Base-by-base conservation (phyloP, 139 green algal species). In the Klebsormidium nitens region DNA sequence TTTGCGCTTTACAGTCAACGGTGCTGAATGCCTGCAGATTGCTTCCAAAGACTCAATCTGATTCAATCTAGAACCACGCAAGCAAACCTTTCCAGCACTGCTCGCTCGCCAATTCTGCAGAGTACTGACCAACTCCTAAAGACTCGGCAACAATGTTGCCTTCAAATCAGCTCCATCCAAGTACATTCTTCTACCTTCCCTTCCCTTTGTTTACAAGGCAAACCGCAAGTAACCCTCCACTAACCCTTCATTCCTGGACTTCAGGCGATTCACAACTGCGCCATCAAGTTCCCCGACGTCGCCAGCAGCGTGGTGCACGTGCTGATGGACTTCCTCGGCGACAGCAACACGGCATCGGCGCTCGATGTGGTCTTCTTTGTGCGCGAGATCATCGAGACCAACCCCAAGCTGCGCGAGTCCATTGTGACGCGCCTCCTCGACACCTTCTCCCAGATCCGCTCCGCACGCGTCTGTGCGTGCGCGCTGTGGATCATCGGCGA, bases 271-370 rank as follows among this genome's bases (percentile, higher is more conserved):
- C 93, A 99, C 84, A 75, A 46, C 37, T 97, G 90, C 77, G 93
- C 93, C 1, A 81, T 96, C 58, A 91, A 92, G 71, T 97, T 97
- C 82, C 93, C 92, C 0, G 91, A 95, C 59, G 90, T 98, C 4
- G 91, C 93, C 0, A 75, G 66, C 62, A 87, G 64, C 32, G 93
- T 98, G 42, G 87, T 99, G 61, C 87, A 95, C 80, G 76, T 98
- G 57, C 83, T 99, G 8, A 97, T 97, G 91, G 93, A 98, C 77
- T 99, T 98, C 83, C 78, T 99, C 61, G 89, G 88, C 4, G 91
- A 96, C 66, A 39, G 77, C 64, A 95, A 92, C 81, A 86, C 82
- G 23, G 86, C 89, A 28, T 85, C 82, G 1, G 93, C 93, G 0
- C 84, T 97, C 66, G 88, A 95, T 63, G 89, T 95, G 5, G 80